Conservation (phyloP, 768 basidiomycete genomes). For the Termitomyces sp. region DNA sequence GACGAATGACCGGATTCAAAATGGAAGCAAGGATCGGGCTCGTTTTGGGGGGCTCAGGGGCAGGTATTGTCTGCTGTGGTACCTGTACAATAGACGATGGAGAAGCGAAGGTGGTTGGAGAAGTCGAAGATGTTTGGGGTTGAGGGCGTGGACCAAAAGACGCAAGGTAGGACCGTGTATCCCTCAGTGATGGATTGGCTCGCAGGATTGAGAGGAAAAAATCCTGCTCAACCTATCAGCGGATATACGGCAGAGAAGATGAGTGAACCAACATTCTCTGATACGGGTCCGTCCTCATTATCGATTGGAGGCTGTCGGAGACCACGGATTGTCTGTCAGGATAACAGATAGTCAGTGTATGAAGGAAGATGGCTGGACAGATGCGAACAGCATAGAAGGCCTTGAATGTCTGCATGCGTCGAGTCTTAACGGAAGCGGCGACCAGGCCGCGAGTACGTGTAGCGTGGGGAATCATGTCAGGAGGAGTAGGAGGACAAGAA, state of each 20-base stretch:
- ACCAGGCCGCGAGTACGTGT: constrained; percentile 28
- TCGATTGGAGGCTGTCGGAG: constrained; percentile 31
- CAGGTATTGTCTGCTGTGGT: constrained; percentile 30
- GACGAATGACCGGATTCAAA: constrained; percentile 77
- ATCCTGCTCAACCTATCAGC: constrained; percentile 54
- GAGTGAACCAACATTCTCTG: constrained; percentile 48
- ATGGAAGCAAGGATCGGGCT: constrained; percentile 67
- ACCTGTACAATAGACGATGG: constrained; percentile 23
- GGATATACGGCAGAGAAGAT: constrained; percentile 4
- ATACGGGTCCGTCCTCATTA: constrained; percentile 35
- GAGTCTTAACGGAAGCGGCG: constrained; percentile 29
- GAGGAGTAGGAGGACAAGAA: constrained; percentile 8
- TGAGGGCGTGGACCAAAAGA: constrained; percentile 78
- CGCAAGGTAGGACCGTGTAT: constrained; percentile 86
- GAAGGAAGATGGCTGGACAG: neutral
- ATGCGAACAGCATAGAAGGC: constrained; percentile 56
- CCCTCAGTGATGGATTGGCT: constrained; percentile 87
- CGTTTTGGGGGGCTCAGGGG: constrained; percentile 34
- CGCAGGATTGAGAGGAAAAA: constrained; percentile 94
- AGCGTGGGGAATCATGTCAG: constrained; percentile 35
- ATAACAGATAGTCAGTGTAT: constrained; percentile 9
- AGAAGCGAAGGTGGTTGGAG: constrained; percentile 22
- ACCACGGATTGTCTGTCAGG: constrained; percentile 38
- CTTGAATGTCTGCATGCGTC: constrained; percentile 38
- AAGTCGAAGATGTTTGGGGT: constrained; percentile 23